These are phyloP conservation scores for Paramecium primaurelia DNA, from an alignment of 73 alveolate genomes.

Conservation along the genomic window DNA sequence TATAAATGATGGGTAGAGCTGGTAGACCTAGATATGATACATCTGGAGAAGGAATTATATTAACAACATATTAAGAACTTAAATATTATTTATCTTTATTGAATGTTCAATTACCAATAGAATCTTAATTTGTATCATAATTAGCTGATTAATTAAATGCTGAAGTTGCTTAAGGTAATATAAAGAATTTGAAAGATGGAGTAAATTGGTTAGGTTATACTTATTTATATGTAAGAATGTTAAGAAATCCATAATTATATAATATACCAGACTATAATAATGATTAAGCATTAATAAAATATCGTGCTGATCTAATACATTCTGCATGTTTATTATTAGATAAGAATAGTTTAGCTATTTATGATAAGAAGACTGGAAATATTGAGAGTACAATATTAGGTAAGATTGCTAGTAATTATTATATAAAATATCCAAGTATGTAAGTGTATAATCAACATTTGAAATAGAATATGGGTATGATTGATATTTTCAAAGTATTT, in stretches of 20 bases:
- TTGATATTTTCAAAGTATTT: conserved; percentile 97
- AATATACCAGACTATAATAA: conserved; percentile 77
- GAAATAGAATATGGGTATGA: conserved; percentile 95
- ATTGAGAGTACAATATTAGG: conserved; percentile 93
- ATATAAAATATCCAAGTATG: conserved; percentile 96
- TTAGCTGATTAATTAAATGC: conserved; percentile 97
- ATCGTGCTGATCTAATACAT: conserved; percentile 88
- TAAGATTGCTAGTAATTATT: conserved; percentile 96
- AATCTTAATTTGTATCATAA: conserved; percentile 90
- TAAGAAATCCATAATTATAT: conserved; percentile 87
- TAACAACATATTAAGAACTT: conserved; percentile 94
- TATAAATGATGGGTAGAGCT: conserved; percentile 99
- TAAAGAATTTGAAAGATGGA: conserved; percentile 94
- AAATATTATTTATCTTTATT: conserved; percentile 95
- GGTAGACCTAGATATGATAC: conserved; percentile 99
- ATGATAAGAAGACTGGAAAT: conserved; percentile 89
- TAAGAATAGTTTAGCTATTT: conserved; percentile 82
- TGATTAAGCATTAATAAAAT: conserved; percentile 89
- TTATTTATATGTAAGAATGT: conserved; percentile 94
- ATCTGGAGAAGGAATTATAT: conserved; percentile 99
- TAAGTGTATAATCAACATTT: conserved; percentile 94
- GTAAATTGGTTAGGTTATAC: conserved; percentile 98
- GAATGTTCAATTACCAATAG: conserved; percentile 98
- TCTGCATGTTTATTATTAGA: conserved; percentile 90
- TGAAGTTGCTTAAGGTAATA: conserved; percentile 93